Percentiles rank a stretch among this genome's conserved stretches.
These are phyloP conservation scores for Mucor indicus DNA, from an alignment of 371 early-diverging fungal genomes.

Conservation along the genomic window DNA sequence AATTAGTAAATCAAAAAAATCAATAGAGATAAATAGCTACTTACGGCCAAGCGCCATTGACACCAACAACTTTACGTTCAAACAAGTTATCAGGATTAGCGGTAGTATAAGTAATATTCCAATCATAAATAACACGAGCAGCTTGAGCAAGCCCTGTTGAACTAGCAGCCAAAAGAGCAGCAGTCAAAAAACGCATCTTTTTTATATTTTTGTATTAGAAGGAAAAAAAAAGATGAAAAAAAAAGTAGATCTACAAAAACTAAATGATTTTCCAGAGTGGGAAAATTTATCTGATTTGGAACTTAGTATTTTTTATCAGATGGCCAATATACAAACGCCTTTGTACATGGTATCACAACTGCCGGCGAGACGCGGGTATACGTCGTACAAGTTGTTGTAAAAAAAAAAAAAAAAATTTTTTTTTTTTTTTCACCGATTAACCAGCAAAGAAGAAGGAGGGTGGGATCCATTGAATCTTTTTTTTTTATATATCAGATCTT, in stretches of 20 bases:
- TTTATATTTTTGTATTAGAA: neutral
- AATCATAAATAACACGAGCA: slow-evolving; percentile 61
- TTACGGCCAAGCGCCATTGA: slow-evolving; percentile 75
- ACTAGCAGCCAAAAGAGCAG: slow-evolving; percentile 22
- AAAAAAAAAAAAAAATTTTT: neutral
- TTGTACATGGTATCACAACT: too few species aligned
- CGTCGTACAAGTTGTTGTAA: neutral
- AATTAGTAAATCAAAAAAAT: neutral
- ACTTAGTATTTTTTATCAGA: neutral
- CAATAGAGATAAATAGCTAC: slow-evolving; percentile 15
- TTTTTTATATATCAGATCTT: slow-evolving; percentile 1
- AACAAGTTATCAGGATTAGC: slow-evolving; percentile 69
- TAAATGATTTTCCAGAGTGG: neutral
- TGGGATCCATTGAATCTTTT: neutral
- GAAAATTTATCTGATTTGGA: slow-evolving; percentile 1
- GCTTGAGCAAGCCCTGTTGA: slow-evolving; percentile 36
- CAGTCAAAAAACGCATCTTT: slow-evolving; percentile 23
- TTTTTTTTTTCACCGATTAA: neutral
- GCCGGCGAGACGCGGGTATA: neutral
- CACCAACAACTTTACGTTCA: slow-evolving; percentile 69
- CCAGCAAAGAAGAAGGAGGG: neutral
- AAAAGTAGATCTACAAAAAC: slow-evolving; percentile 9
- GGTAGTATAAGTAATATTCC: slow-evolving; percentile 72
- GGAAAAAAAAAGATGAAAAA: slow-evolving; percentile 10
- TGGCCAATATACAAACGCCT: too few species aligned